A percentile compares a stretch with the other conserved stretches of the same genome.
Conservation (phyloP, 306 rosid species). For the Citrullus mucosospermus region DNA sequence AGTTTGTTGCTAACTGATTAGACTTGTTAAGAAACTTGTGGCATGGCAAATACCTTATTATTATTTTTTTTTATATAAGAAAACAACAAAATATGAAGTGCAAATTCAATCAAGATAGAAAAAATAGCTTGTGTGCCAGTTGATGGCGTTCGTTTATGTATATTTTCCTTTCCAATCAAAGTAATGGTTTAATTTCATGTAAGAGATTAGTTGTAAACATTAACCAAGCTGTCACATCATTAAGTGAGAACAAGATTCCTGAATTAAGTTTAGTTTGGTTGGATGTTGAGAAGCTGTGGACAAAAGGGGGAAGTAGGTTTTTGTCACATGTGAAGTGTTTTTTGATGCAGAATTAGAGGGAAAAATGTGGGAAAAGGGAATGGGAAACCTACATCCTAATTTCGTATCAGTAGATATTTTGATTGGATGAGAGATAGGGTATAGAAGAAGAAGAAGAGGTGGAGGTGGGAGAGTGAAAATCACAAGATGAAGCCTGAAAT, state of each 20-base stretch:
- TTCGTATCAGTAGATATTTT: background rate
- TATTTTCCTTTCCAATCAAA: background rate
- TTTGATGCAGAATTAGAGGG: background rate
- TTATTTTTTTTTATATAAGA: no score
- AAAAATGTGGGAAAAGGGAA: constrained; percentile 1
- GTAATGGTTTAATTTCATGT: background rate
- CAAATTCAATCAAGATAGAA: background rate
- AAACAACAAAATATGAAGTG: background rate
- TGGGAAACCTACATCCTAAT: background rate
- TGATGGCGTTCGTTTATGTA: background rate
- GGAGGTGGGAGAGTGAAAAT: background rate
- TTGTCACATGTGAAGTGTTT: background rate
- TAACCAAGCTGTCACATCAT: background rate
- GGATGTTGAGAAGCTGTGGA: background rate
- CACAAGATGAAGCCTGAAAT: background rate
- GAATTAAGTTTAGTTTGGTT: background rate
- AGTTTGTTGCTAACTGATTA: constrained; percentile 31
- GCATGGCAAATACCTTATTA: background rate
- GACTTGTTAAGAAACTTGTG: background rate
- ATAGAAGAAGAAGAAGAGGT: background rate
- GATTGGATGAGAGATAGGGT: background rate
- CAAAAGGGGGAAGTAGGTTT: background rate
- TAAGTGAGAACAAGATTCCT: background rate
- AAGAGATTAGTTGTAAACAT: background rate
- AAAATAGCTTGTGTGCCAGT: background rate